These are phyloP conservation scores for Claviceps pazoutovae DNA, from an alignment of 2,329 filamentous ascomycete species.

Conservation along the genomic window DNA sequence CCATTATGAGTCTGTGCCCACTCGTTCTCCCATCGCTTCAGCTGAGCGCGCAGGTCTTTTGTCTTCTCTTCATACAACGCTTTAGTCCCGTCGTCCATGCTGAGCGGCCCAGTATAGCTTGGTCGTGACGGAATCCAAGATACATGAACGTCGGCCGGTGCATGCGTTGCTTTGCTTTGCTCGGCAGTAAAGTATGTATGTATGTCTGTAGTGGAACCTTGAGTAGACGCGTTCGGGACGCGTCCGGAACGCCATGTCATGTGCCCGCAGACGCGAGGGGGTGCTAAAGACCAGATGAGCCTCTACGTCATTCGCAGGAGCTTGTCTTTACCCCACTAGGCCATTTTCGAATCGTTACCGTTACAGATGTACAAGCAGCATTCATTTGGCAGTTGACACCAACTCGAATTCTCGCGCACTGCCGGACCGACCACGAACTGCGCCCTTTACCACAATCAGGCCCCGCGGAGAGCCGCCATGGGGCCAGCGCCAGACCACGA, in stretches of 20 bases:
- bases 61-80: slow-evolving; percentile 34
- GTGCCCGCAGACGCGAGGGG: too few relatives aligned
- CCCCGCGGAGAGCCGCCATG: background rate
- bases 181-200: background rate
- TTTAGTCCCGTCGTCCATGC: slow-evolving; percentile 34
- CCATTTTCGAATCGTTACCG: too few relatives aligned
- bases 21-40: slow-evolving; percentile 61
- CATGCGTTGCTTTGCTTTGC: background rate
- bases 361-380: background rate
- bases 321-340: too few relatives aligned
- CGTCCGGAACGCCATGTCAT: background rate
- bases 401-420: background rate
- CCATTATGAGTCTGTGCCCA: slow-evolving; percentile 51
- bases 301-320: too few relatives aligned
- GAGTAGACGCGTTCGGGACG: background rate
- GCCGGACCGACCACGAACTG: background rate
- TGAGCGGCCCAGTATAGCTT: background rate
- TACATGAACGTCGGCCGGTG: background rate
- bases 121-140: background rate
- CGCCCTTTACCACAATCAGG: background rate
- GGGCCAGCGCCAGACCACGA: background rate
- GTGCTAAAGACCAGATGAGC: too few relatives aligned
- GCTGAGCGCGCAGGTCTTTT: slow-evolving; percentile 45
- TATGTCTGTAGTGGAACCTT: background rate
- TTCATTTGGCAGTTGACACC: background rate